Conservation (phyloP, 2,329 filamentous ascomycete genomes). For the Hypoxylon sp. region DNA sequence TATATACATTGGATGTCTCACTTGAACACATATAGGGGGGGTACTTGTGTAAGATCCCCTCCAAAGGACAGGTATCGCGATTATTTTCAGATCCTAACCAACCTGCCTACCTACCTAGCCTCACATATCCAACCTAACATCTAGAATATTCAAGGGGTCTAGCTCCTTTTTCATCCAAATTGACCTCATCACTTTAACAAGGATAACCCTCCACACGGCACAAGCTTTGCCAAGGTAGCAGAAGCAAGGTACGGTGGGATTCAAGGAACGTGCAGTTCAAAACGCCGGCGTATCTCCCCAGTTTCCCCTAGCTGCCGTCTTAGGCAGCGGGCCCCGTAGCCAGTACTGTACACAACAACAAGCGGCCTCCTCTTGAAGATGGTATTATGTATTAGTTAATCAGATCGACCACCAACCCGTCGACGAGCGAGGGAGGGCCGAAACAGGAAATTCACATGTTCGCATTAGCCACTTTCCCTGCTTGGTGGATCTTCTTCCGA, state of each 20-base stretch:
- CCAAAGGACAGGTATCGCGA: no score
- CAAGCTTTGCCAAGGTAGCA: conserved; percentile 25
- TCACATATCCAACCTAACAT: no score
- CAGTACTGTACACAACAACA: conserved; percentile 4
- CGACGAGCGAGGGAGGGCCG: no score
- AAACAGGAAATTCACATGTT: conserved; percentile 17
- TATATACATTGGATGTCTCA: no score
- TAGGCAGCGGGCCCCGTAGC: conserved; percentile 5
- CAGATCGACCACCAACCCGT: conserved; percentile 11
- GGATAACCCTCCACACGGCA: conserved; percentile 16
- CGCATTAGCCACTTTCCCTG: conserved; percentile 7
- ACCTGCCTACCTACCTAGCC: no score
- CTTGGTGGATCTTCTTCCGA: conserved; percentile 5
- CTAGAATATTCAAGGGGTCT: conserved; percentile 11
- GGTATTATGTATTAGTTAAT: conserved; percentile 19
- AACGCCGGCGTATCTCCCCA: conserved; percentile 22
- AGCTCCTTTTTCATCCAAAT: conserved; percentile 24
- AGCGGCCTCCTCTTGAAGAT: conserved; percentile 24
- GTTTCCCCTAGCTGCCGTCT: not conserved
- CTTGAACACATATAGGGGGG: no score
- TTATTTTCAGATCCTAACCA: conserved; percentile 17
- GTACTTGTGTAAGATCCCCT: no score
- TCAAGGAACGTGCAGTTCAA: conserved; percentile 14
- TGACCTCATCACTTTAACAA: conserved; percentile 8
- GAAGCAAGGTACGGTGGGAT: conserved; percentile 14